phyloP scores from a whole-genome alignment of 176 grass and related monocot genomes.

The Stipa capillata region DNA sequence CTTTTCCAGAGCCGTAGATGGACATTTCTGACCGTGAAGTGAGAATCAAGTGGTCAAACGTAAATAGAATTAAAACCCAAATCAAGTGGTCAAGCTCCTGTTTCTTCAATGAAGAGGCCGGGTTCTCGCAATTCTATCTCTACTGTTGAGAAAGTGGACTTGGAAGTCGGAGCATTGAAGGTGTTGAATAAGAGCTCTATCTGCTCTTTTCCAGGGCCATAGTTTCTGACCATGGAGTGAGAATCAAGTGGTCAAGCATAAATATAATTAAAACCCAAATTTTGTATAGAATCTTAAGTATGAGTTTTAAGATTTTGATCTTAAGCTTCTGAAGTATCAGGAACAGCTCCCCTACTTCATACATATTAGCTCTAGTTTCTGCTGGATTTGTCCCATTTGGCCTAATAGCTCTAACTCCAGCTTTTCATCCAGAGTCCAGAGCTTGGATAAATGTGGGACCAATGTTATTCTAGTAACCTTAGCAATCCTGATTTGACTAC shows the following conservation, averaged over 20 bases:
- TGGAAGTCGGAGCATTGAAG: neutral
- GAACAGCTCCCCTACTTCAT: neutral
- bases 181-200: neutral
- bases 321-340: slow-evolving; percentile 18
- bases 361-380: slow-evolving; percentile 13
- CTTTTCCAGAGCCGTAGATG: neutral
- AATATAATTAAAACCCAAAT: slow-evolving; percentile 5
- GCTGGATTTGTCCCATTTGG: neutral
- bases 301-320: neutral
- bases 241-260: neutral
- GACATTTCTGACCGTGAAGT: neutral
- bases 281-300: neutral
- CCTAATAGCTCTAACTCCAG: neutral
- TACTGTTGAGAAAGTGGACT: neutral
- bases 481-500: neutral
- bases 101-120: neutral
- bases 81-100: neutral
- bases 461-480: slow-evolving; percentile 4
- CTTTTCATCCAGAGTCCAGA: neutral
- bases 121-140: neutral
- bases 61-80: too few species aligned
- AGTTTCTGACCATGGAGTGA: neutral
- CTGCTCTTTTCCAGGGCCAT: neutral
- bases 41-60: neutral
- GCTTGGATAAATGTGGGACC: neutral